These are phyloP conservation scores for Hordeum pubiflorum DNA, from an alignment of 202 grass and related monocot genomes.

Conservation along the genomic window DNA sequence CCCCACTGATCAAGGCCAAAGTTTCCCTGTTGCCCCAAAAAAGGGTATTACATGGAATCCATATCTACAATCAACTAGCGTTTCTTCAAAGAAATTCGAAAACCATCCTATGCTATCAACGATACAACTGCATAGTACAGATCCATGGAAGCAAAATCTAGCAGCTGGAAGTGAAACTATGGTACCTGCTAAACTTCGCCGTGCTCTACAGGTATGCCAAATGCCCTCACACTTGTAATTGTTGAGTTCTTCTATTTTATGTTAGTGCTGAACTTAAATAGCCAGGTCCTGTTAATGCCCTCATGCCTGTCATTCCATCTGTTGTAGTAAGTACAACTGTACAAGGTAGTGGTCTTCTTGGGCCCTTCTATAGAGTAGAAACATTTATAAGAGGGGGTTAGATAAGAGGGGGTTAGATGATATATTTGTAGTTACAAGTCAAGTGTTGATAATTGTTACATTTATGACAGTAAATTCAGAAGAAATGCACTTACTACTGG, in stretches of 20 bases:
- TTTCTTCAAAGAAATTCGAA: constrained; percentile 31
- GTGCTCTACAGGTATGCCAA: constrained; percentile 22
- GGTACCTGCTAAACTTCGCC: constrained; percentile 13
- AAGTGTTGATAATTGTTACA: background rate
- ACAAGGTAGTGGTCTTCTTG: background rate
- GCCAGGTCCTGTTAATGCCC: background rate
- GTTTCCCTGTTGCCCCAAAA: constrained; percentile 9
- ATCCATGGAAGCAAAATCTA: constrained; percentile 31
- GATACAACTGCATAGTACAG: constrained; percentile 6
- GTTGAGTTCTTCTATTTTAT: constrained; percentile 1
- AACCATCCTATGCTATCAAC: constrained; percentile 6
- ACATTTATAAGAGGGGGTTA: background rate
- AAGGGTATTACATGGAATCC: constrained; percentile 16
- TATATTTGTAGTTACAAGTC: constrained; percentile 3
- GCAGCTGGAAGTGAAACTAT: background rate
- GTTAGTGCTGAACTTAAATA: background rate
- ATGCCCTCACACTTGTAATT: background rate
- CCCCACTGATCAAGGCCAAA: constrained; percentile 6
- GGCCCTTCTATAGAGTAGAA: background rate
- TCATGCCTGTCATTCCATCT: constrained; percentile 2
- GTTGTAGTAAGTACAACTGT: background rate
- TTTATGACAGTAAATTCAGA: background rate
- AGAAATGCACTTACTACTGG: background rate
- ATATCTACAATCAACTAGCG: constrained; percentile 15
- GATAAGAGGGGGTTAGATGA: background rate